Evolutionary conservation across 257 asterid species (phyloP).

Genomic region (Knoxia roxburghii): DNA sequence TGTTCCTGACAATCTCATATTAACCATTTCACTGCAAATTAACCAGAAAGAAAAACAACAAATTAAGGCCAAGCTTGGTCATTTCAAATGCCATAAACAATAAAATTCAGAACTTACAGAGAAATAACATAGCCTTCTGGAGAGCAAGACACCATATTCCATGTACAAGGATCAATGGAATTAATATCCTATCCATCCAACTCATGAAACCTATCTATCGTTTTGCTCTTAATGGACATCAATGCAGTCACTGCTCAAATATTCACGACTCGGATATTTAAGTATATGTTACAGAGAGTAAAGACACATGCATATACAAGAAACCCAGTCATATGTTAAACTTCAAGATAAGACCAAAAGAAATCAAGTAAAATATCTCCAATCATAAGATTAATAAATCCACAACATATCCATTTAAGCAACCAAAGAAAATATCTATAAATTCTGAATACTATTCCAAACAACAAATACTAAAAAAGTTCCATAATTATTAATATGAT

Average conservation of each 20-base stretch:
- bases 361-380: too few relatives aligned
- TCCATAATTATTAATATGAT: too few relatives aligned
- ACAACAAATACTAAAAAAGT: too few relatives aligned
- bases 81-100: background rate
- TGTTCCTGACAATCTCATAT: slow-evolving; percentile 68
- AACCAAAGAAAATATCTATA: too few relatives aligned
- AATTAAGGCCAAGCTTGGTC: background rate
- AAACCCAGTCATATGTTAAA: too few relatives aligned
- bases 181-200: slow-evolving; percentile 96
- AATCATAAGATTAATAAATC: too few relatives aligned
- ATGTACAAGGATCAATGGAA: slow-evolving; percentile 96
- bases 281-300: too few relatives aligned
- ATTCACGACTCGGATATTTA: too few relatives aligned
- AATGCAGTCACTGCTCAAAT: slow-evolving; percentile 71
- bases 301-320: too few relatives aligned
- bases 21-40: slow-evolving; percentile 68
- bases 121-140: slow-evolving; percentile 76
- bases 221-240: slow-evolving; percentile 71
- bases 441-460: too few relatives aligned
- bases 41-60: slow-evolving; percentile 6
- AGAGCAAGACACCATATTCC: slow-evolving; percentile 93
- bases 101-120: slow-evolving; percentile 43
- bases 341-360: too few relatives aligned
- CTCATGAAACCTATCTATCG: slow-evolving; percentile 57
- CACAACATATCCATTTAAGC: too few relatives aligned